phyloP scores from a whole-genome alignment of 2,329 filamentous ascomycete genomes.

The Penicillium brevicompactum region DNA sequence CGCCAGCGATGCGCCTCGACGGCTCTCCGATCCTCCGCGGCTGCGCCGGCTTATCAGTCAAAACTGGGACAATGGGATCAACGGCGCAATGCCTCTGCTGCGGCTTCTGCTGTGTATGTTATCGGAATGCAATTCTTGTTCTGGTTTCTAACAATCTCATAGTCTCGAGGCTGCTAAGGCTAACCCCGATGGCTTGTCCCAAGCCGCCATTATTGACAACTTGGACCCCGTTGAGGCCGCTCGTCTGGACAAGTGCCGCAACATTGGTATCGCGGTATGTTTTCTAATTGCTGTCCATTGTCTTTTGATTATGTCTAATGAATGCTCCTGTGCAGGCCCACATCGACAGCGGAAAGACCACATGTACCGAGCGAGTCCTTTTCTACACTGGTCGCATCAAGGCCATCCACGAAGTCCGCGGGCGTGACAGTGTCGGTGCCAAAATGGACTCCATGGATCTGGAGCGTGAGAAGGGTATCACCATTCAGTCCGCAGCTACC shows the following conservation, averaged over 20 bases:
- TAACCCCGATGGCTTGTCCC: slow-evolving; percentile 59
- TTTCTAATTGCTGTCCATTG: background rate
- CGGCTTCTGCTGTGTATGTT: slow-evolving; percentile 49
- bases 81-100: slow-evolving; percentile 45
- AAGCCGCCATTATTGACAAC: slow-evolving; percentile 73
- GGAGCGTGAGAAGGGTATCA: slow-evolving; percentile 97
- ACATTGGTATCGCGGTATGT: slow-evolving; percentile 94
- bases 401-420: slow-evolving; percentile 90
- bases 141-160: slow-evolving; percentile 12
- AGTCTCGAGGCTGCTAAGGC: slow-evolving; percentile 60
- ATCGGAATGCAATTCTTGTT: background rate
- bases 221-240: slow-evolving; percentile 77
- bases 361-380: slow-evolving; percentile 90
- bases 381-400: slow-evolving; percentile 98
- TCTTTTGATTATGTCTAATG: slow-evolving; percentile 3
- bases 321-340: slow-evolving; percentile 65
- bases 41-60: slow-evolving; percentile 38
- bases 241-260: slow-evolving; percentile 79
- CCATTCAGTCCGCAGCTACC: slow-evolving; percentile 96
- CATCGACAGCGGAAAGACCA: slow-evolving; percentile 98
- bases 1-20: slow-evolving; percentile 44
- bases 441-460: slow-evolving; percentile 99
- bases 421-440: slow-evolving; percentile 87
- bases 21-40: slow-evolving; percentile 36
- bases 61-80: slow-evolving; percentile 46